These are phyloP conservation scores for Acanthamoeba castellanii DNA, from an alignment of 208 protist genomes.

Conservation along the genomic window DNA sequence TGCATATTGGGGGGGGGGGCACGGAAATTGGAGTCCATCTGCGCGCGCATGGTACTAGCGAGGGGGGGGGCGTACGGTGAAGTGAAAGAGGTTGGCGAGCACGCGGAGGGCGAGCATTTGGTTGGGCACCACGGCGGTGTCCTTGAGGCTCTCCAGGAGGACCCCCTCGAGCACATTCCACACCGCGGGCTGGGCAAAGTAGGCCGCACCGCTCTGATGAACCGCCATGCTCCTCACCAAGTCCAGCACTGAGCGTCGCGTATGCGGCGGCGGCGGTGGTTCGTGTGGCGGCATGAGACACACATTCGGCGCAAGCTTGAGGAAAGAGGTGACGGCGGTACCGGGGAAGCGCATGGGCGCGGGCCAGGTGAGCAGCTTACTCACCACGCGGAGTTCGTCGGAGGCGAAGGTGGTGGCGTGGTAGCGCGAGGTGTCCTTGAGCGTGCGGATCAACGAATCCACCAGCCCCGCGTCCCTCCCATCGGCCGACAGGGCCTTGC, in stretches of 20 bases:
- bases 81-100: slow-evolving; percentile 18
- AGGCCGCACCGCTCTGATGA: not conserved
- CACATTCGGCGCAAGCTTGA: not conserved
- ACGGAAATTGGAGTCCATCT: not conserved
- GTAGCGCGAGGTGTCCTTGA: slow-evolving; percentile 81
- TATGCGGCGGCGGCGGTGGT: not conserved
- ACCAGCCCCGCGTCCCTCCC: slow-evolving; percentile 27
- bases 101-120: slow-evolving; percentile 45
- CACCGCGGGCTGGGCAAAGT: not conserved
- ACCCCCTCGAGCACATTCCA: not conserved
- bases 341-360: slow-evolving; percentile 62
- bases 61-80: not conserved
- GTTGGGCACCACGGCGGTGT: not conserved
- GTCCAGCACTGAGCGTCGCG: not conserved
- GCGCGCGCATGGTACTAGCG: no score
- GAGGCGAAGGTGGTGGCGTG: slow-evolving; percentile 75
- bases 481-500: slow-evolving; percentile 17
- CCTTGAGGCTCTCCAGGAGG: slow-evolving; percentile 3
- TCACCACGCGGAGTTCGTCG: slow-evolving; percentile 64
- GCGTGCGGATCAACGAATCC: slow-evolving; percentile 46
- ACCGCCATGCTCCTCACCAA: not conserved
- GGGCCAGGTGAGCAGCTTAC: slow-evolving; percentile 76
- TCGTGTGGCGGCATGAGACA: not conserved
- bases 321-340: not conserved
- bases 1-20: not conserved